Evolutionary conservation across 1,284 basidiomycete genomes (phyloP), one percentile per base, ranked within the genome.

Genomic region (Fistulina hepatica): DNA sequence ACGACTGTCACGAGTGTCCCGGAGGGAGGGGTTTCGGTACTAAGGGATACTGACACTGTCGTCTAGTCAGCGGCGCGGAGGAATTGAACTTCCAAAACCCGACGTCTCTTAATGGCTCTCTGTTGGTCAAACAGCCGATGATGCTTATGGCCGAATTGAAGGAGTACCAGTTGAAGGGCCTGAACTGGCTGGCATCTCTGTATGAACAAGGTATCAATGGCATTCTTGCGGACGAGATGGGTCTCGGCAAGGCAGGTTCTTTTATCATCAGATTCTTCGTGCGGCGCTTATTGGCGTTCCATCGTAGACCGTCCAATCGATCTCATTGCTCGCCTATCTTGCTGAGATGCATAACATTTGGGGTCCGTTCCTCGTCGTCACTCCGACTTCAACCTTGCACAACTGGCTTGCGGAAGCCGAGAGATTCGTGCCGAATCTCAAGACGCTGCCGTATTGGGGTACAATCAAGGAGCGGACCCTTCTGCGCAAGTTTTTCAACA

Each of bases 41-140:
- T 4, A 13, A 9, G 9, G 3, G 28, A 31, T 4, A 27, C 6
- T 27, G 5, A 12, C 3, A 20, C 32, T 33, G 30, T 44, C 30
- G 16, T 39, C 8, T 40, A 37, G 42, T 4, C 49, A 91, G 88
- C 93, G 50, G 90, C 56, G 86, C 85, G 26, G 94, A 98, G 54
- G 94, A 98, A 57, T 77, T 98, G 40, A 97, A 98, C 63, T 98
- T 99, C 78, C 90, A 97, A 63, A 98, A 99, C 55, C 95, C 95
- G 2, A 89, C 90, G 3, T 89, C 91, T n/a, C 67, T 95, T 51
- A 84, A 74, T 39, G 91, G 90, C 24, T 79, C 82, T 22, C 64
- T 94, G 52, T 85, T 81, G 4, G 82, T 95, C 48, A 75, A 76
- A 21, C 95, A 99, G 57, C 95, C 95, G 15, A 84, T 81, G 61